Evolutionary conservation across 1,284 basidiomycete genomes (phyloP).

Genomic region (Laetiporus sulphureus): DNA sequence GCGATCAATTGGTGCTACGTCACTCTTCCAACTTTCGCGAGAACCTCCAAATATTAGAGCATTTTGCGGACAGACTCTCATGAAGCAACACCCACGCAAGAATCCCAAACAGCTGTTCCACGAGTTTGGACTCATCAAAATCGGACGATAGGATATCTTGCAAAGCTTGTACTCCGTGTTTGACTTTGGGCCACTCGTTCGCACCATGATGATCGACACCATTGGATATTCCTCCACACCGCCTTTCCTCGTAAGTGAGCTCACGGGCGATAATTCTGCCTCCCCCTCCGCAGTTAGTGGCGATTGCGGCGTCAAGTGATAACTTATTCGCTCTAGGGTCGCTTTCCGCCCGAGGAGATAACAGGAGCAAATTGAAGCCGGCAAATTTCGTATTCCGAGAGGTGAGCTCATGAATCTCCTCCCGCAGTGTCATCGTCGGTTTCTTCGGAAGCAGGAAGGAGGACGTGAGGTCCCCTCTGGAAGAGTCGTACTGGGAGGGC

Average conservation of each 20-base stretch:
- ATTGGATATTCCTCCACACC: conserved; percentile 61
- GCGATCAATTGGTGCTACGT: conserved; percentile 38
- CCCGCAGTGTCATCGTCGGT: conserved; percentile 33
- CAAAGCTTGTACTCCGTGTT: conserved; percentile 47
- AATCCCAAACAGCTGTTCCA: conserved; percentile 51
- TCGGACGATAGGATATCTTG: conserved; percentile 30
- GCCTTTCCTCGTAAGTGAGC: conserved; percentile 41
- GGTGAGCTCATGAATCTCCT: conserved; percentile 38
- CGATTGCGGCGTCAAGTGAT: conserved; percentile 42
- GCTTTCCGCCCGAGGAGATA: conserved; percentile 23
- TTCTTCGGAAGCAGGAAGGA: conserved; percentile 56
- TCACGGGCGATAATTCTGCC: conserved; percentile 47
- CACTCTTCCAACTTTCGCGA: conserved; percentile 25
- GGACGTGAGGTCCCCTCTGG: conserved; percentile 61
- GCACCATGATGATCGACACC: conserved; percentile 55
- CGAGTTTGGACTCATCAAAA: conserved; percentile 42
- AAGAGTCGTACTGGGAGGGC: conserved; percentile 37
- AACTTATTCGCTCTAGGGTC: conserved; percentile 24
- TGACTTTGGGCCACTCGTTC: conserved; percentile 65
- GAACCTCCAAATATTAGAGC: conserved; percentile 3
- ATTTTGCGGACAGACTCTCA: conserved; percentile 4
- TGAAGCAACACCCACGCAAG: conserved; percentile 47
- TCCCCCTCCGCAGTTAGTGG: conserved; percentile 67
- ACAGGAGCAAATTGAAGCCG: conserved; percentile 72
- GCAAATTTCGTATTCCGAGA: conserved; percentile 48